Evolutionary conservation across 371 early-diverging fungal genomes (phyloP), one percentile per base, ranked within the genome.

Genomic region (Mortierella sp.): DNA sequence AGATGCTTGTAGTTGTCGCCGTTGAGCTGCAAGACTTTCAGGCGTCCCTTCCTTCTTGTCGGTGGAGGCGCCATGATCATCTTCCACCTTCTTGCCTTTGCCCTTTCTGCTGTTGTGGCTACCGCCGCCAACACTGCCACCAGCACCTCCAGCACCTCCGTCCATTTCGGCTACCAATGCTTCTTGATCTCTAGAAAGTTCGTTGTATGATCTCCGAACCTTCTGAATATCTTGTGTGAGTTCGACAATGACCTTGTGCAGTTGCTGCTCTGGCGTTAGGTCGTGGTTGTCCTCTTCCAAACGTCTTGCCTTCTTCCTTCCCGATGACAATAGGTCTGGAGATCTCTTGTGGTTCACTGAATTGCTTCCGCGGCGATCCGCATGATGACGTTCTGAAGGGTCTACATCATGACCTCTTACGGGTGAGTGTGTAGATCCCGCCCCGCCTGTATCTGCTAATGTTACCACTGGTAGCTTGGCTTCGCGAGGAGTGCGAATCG

Each of bases 171-270:
- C n/a, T n/a, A n/a, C n/a, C n/a, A 65, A 21, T 18, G 31, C 24
- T 49, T 69, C 64, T 9, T 58, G 58, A 18, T 69, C 58, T 10
- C 54, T 42, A 10, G 55, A 53, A 24, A 70, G 43, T 14, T 64
- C 59, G 19, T 49, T 24, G 24, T 70, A 64, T 8, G 71, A 70
- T 27, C 34, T 46, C n/a, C 61, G 71, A 8, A 71, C 49, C 3
- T 56, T 48, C 10, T 43, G 64, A 27, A 55, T 51, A 28, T 71
- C 71, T 16, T 56, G 47, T 6, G 64, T 56, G 39, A 64, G 30
- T 26, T 46, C 24, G 3, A 24, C 46, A n/a, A 65, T 51, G 14
- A 50, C 51, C 12, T 46, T 24, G 26, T 65, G 56, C 2, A 64
- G 60, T 30, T 64, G 52, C 42, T 59, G 64, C 30, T 64, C 71